Conservation (phyloP, 164 flowering plant species). For the Chimonanthus praecox region DNA sequence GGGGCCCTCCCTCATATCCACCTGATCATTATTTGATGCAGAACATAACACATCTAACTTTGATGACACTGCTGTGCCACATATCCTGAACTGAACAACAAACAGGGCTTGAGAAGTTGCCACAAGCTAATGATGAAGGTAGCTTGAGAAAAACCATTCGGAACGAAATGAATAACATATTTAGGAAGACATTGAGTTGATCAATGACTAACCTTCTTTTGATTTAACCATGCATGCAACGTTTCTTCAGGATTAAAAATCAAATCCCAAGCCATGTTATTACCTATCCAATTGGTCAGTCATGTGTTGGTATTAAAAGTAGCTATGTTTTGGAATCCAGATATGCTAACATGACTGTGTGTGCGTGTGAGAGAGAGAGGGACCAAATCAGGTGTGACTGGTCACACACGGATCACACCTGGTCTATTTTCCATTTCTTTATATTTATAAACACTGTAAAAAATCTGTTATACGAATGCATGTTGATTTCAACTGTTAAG, state of each 20-base stretch:
- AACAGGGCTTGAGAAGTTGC: not conserved
- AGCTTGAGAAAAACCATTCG: not conserved
- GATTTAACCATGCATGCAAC: too few species aligned
- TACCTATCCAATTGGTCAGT: not conserved
- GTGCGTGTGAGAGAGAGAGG: too few species aligned
- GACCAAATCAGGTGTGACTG: too few species aligned
- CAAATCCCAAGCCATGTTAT: not conserved
- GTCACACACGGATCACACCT: too few species aligned
- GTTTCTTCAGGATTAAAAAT: not conserved
- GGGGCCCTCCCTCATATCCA: not conserved
- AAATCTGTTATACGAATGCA: too few species aligned
- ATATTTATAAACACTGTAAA: too few species aligned
- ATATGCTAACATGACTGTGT: not conserved
- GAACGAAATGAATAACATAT: not conserved
- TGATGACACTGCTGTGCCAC: not conserved
- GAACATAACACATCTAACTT: not conserved
- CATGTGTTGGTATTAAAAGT: not conserved
- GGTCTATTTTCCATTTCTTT: too few species aligned
- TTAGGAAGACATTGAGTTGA: not conserved
- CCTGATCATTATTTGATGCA: not conserved
- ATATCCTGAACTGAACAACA: not conserved
- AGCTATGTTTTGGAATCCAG: not conserved
- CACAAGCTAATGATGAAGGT: not conserved
- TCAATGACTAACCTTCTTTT: not conserved
- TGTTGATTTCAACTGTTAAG: too few species aligned